These are phyloP conservation scores for Hyphopichia burtonii DNA, from an alignment of 1,139 yeast species.

Conservation along the genomic window DNA sequence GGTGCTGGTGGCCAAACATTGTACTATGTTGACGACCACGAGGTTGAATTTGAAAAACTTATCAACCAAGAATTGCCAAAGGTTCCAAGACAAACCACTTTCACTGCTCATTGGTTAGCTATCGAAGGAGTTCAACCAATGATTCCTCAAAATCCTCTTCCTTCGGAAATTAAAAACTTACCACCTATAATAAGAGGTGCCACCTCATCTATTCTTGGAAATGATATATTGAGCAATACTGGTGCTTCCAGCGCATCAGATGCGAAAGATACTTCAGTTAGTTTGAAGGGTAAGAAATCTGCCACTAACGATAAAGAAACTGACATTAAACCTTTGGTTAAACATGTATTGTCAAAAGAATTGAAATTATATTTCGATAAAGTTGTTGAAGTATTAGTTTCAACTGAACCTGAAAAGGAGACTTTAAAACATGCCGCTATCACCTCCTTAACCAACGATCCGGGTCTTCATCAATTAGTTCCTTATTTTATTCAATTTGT, in stretches of 20 bases:
- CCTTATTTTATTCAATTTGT: slow-evolving; percentile 96
- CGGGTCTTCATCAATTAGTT: slow-evolving; percentile 93
- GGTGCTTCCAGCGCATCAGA: slow-evolving; percentile 13
- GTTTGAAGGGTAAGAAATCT: slow-evolving; percentile 16
- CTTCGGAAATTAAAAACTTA: slow-evolving; percentile 65
- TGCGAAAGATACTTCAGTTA: slow-evolving; percentile 13
- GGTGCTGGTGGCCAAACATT: slow-evolving; percentile 90
- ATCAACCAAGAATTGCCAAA: slow-evolving; percentile 94
- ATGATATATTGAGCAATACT: slow-evolving; percentile 33
- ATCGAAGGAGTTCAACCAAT: slow-evolving; percentile 99
- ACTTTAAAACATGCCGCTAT: slow-evolving; percentile 74
- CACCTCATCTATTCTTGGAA: slow-evolving; percentile 47
- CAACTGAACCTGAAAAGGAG: slow-evolving; percentile 59
- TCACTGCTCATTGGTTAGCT: slow-evolving; percentile 98
- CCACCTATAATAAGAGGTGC: slow-evolving; percentile 75
- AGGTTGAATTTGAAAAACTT: slow-evolving; percentile 89
- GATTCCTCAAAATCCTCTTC: slow-evolving; percentile 93
- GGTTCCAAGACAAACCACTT: slow-evolving; percentile 88
- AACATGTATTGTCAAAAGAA: slow-evolving; percentile 93
- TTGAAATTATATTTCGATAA: slow-evolving; percentile 90
- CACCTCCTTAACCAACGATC: slow-evolving; percentile 81
- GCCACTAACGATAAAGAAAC: slow-evolving; percentile 53
- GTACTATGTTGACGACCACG: slow-evolving; percentile 87
- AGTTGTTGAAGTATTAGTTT: slow-evolving; percentile 74
- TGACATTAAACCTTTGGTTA: slow-evolving; percentile 91